These are phyloP conservation scores for Passalora sequoiae DNA, from an alignment of 2,329 filamentous ascomycete species.

Conservation along the genomic window DNA sequence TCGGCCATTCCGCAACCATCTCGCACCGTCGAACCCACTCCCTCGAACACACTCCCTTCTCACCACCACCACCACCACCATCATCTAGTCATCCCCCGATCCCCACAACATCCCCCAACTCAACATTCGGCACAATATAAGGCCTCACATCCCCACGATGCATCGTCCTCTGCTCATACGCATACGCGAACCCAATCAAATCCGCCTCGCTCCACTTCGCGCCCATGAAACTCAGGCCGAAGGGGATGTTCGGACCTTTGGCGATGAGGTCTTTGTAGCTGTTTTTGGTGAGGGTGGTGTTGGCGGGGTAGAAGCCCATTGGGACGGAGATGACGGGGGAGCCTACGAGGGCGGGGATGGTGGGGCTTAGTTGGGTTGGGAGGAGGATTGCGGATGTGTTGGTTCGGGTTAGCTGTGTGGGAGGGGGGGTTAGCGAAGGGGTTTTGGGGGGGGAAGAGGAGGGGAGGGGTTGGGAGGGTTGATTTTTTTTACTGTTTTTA, in stretches of 20 bases:
- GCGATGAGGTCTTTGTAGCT: constrained; percentile 48
- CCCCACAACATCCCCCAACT: constrained; percentile 43
- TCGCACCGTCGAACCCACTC: constrained; percentile 26
- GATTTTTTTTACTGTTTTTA: too few species aligned
- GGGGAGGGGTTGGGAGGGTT: too few species aligned
- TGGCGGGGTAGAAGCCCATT: constrained; percentile 51
- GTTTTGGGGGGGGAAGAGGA: too few species aligned
- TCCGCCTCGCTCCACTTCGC: constrained; percentile 56
- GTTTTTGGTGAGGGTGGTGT: constrained; percentile 45
- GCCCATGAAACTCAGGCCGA: constrained; percentile 61
- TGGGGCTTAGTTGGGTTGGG: constrained; percentile 48
- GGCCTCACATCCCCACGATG: constrained; percentile 46
- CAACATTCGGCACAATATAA: constrained; percentile 46
- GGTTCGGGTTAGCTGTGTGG: too few species aligned
- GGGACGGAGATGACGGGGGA: constrained; percentile 60
- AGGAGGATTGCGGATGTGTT: constrained; percentile 59
- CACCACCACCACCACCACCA: too few species aligned
- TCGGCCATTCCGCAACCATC: constrained; percentile 25
- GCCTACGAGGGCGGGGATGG: constrained; percentile 53
- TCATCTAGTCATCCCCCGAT: neutral
- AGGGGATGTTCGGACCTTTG: constrained; percentile 52
- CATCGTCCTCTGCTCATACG: constrained; percentile 59
- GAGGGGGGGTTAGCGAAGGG: too few species aligned
- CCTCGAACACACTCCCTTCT: neutral
- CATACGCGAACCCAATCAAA: constrained; percentile 62